phyloP scores from a whole-genome alignment of 2,329 filamentous ascomycete species.

The Polychaeton citri region DNA sequence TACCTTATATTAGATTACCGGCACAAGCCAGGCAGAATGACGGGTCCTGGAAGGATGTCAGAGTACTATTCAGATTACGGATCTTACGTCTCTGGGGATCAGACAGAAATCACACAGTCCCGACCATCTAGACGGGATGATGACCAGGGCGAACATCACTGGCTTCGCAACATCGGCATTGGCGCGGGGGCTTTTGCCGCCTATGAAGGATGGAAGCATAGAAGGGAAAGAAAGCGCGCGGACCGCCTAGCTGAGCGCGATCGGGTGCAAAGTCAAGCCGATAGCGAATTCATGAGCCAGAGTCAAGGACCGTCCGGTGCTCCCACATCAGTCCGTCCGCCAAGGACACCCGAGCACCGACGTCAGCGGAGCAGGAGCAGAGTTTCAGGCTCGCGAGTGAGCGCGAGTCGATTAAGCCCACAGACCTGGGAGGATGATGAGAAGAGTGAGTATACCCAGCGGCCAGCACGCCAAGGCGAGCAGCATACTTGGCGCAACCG shows the following conservation, averaged over 20 bases:
- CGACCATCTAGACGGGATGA: not conserved
- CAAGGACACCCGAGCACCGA: not conserved
- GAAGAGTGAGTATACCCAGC: slow-evolving; percentile 25
- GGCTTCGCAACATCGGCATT: slow-evolving; percentile 35
- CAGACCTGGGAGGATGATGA: slow-evolving; percentile 23
- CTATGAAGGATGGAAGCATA: slow-evolving; percentile 41
- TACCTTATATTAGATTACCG: slow-evolving; percentile 74
- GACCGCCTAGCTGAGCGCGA: not conserved
- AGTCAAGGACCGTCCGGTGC: not conserved
- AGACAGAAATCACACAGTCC: slow-evolving; percentile 33
- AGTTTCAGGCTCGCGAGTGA: not conserved
- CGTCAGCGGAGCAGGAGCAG: not conserved
- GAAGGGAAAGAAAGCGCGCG: slow-evolving; percentile 21
- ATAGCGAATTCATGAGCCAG: not conserved
- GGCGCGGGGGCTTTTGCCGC: slow-evolving; percentile 44
- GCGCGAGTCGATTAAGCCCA: not conserved
- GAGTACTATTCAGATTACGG: slow-evolving; percentile 40
- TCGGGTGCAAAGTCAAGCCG: not conserved
- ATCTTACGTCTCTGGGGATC: slow-evolving; percentile 43
- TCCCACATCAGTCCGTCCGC: not conserved
- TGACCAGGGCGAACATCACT: slow-evolving; percentile 13
- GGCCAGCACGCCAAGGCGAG: slow-evolving; percentile 1
- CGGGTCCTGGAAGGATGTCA: slow-evolving; percentile 21
- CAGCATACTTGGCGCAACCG: slow-evolving; percentile 32
- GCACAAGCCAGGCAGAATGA: slow-evolving; percentile 30